Conservation (phyloP, 306 rosid species). For the Quercus suber region DNA sequence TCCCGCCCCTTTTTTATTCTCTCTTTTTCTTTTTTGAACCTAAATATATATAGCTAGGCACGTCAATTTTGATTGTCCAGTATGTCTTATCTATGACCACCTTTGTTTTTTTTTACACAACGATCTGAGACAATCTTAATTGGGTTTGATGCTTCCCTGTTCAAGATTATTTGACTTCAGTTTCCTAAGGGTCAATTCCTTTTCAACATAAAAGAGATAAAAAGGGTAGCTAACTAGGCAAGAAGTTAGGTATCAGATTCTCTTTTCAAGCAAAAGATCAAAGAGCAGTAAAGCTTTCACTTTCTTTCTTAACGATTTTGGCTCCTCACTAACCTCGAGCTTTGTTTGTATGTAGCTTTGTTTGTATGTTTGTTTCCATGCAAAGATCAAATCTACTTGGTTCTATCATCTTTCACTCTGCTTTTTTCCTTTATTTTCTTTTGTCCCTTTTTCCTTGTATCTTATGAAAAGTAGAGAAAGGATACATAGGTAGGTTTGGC, state of each 20-base stretch:
- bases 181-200: constrained; percentile 15
- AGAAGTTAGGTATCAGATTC: constrained; percentile 47
- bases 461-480: constrained; percentile 71
- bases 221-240: constrained; percentile 35
- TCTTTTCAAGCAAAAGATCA: constrained; percentile 41
- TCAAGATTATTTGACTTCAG: constrained; percentile 34
- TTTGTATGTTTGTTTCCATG: constrained; percentile 25
- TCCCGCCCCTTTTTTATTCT: no score
- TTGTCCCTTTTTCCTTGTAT: constrained; percentile 9
- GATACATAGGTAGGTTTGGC: constrained; percentile 17
- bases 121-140: constrained; percentile 27
- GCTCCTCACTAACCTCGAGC: constrained; percentile 55
- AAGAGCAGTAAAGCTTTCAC: constrained; percentile 31
- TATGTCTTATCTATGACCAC: constrained; percentile 32
- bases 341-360: constrained; percentile 34
- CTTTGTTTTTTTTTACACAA: not conserved
- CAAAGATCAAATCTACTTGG: constrained; percentile 59
- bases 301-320: constrained; percentile 17
- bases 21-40: not conserved
- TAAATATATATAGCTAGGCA: not conserved
- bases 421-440: constrained; percentile 14
- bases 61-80: constrained; percentile 5
- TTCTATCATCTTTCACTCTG: constrained; percentile 33
- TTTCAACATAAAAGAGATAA: constrained; percentile 21
- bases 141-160: constrained; percentile 37